Evolutionary conservation across 371 early-diverging fungal species (phyloP).

Genomic region (Rhizopus delemar): DNA sequence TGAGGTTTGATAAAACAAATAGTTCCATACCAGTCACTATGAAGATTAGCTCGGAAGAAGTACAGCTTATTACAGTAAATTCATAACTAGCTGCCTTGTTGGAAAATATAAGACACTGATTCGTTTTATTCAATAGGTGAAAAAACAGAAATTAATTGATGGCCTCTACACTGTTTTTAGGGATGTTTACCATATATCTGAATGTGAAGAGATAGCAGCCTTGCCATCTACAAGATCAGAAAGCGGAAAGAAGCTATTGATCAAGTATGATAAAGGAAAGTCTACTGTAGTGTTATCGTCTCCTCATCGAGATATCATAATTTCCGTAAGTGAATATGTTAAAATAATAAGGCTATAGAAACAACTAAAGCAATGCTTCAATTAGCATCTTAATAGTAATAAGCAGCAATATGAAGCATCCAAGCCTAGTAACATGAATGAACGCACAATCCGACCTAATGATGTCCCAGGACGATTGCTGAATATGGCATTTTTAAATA

Average conservation of each 20-base stretch:
- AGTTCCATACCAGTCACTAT: constrained; percentile 75
- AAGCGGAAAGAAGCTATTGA: constrained; percentile 71
- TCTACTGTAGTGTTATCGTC: constrained; percentile 71
- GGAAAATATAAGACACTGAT: constrained; percentile 3
- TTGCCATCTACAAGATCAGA: constrained; percentile 49
- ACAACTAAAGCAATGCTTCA: constrained; percentile 22
- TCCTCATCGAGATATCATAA: constrained; percentile 74
- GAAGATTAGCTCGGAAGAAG: constrained; percentile 78
- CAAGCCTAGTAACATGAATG: constrained; percentile 61
- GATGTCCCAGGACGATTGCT: constrained; percentile 91
- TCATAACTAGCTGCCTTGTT: background rate
- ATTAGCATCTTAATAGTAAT: constrained; percentile 61
- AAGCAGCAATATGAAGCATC: constrained; percentile 71
- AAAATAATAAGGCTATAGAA: background rate
- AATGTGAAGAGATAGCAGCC: constrained; percentile 72
- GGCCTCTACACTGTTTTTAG: constrained; percentile 73
- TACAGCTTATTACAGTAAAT: constrained; percentile 74
- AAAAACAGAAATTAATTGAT: constrained; percentile 66
- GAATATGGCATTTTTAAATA: constrained; percentile 87
- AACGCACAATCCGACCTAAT: constrained; percentile 77
- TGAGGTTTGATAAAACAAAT: constrained; percentile 57
- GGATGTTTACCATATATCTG: constrained; percentile 86
- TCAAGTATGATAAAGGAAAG: constrained; percentile 73
- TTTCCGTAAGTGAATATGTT: constrained; percentile 38
- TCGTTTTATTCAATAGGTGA: constrained; percentile 15